A percentile compares a stretch with the other conserved stretches of the same genome.
Evolutionary conservation across 768 basidiomycete species (phyloP).

Genomic region (Naganishia vaughanmartiniae): DNA sequence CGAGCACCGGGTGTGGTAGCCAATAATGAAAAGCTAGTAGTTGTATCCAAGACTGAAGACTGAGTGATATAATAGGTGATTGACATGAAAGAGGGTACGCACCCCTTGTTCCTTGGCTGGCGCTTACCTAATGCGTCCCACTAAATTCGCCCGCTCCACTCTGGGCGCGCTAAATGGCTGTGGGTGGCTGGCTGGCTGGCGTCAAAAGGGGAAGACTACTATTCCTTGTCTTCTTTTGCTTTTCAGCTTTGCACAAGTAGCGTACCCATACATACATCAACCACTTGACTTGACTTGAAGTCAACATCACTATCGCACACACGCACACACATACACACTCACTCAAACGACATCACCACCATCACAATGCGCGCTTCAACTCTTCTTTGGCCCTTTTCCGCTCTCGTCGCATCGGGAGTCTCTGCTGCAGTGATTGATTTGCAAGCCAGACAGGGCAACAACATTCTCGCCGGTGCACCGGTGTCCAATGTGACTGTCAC

Average conservation of each 20-base stretch:
- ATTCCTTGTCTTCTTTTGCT: too few relatives aligned
- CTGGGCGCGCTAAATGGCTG: too few relatives aligned
- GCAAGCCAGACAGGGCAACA: background rate
- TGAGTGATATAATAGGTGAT: too few relatives aligned
- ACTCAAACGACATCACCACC: background rate
- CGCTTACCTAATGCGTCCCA: too few relatives aligned
- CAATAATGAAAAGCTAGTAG: too few relatives aligned
- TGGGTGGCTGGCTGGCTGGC: too few relatives aligned
- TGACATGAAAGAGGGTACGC: too few relatives aligned
- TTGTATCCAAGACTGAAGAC: too few relatives aligned
- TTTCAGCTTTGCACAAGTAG: too few relatives aligned
- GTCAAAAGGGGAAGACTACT: too few relatives aligned
- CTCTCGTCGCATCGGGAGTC: background rate
- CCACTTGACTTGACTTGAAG: conserved; percentile 8
- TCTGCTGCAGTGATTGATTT: conserved; percentile 16
- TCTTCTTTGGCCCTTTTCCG: conserved; percentile 9
- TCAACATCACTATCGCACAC: background rate
- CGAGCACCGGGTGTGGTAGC: background rate
- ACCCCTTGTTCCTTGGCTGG: too few relatives aligned
- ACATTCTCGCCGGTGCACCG: conserved; percentile 32
- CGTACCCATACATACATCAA: background rate
- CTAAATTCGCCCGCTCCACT: too few relatives aligned
- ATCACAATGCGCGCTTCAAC: conserved; percentile 7
- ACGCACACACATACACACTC: background rate
- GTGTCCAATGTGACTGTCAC: conserved; percentile 43